Evolutionary conservation across 2,329 filamentous ascomycete species (phyloP).

Genomic region (Elsinoe perseae): DNA sequence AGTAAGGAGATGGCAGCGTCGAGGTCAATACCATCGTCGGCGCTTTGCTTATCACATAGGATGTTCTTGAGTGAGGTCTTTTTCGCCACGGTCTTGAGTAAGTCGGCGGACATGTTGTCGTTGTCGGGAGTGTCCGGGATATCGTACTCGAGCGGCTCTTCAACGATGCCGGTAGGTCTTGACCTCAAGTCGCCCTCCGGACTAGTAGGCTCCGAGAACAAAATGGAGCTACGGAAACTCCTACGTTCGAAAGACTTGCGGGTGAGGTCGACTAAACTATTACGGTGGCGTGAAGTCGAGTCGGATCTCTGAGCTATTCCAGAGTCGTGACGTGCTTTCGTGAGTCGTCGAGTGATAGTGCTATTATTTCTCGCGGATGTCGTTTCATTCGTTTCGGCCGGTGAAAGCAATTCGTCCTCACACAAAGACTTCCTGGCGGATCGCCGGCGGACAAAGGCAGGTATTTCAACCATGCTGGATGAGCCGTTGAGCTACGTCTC

Average conservation of each 20-base stretch:
- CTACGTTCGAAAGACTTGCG: conserved; percentile 12
- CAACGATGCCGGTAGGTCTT: neutral
- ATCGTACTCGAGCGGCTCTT: conserved; percentile 10
- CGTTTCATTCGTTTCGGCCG: conserved; percentile 14
- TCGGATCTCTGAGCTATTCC: neutral
- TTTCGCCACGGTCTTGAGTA: conserved; percentile 14
- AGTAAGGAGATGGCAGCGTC: conserved; percentile 39
- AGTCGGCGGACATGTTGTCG: conserved; percentile 11
- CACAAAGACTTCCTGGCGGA: conserved; percentile 10
- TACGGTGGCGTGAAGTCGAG: neutral
- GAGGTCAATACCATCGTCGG: conserved; percentile 31
- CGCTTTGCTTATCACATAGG: conserved; percentile 10
- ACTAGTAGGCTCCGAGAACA: conserved; percentile 2
- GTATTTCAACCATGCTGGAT: conserved; percentile 15
- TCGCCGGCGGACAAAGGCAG: conserved; percentile 14
- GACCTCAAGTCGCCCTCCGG: neutral
- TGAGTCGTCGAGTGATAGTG: conserved; percentile 5
- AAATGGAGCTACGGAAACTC: conserved; percentile 5
- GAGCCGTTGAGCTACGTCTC: conserved; percentile 2
- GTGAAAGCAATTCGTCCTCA: conserved; percentile 3
- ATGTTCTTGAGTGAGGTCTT: conserved; percentile 16
- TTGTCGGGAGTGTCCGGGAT: conserved; percentile 3
- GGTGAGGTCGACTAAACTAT: neutral
- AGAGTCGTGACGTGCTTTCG: conserved; percentile 4
- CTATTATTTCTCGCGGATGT: conserved; percentile 10